Percentiles rank a stretch among this genome's conserved stretches.
Evolutionary conservation across 306 rosid species (phyloP).

Genomic region (Datisca glomerata): DNA sequence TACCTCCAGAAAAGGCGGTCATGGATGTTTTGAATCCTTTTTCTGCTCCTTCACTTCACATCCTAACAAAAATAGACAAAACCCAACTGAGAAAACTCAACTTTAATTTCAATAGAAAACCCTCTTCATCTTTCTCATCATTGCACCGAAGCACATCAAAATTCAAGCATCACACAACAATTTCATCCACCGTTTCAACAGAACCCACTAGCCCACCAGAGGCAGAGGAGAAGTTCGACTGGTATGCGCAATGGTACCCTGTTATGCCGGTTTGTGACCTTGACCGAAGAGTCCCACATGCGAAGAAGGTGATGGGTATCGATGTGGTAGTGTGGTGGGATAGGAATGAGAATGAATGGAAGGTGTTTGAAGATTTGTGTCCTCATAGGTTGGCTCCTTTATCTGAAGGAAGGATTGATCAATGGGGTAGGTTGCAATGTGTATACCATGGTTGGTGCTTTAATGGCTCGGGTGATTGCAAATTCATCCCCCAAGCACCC

Average conservation of each 20-base stretch:
- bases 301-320: conserved; percentile 59
- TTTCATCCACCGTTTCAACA: conserved; percentile 40
- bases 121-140: conserved; percentile 15
- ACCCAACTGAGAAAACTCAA: conserved; percentile 19
- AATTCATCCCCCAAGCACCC: conserved; percentile 84
- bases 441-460: conserved; percentile 98
- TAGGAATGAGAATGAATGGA: conserved; percentile 64
- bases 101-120: conserved; percentile 11
- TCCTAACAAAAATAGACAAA: conserved; percentile 7
- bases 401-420: conserved; percentile 92
- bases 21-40: conserved; percentile 43
- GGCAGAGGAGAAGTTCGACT: conserved; percentile 42
- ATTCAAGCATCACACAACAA: not conserved
- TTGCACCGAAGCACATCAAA: conserved; percentile 3
- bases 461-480: conserved; percentile 75
- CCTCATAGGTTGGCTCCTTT: conserved; percentile 93
- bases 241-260: conserved; percentile 90
- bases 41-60: conserved; percentile 29
- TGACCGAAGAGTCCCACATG: conserved; percentile 73
- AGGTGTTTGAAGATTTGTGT: conserved; percentile 79
- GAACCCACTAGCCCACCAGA: conserved; percentile 24
- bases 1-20: too few species aligned
- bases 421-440: conserved; percentile 87
- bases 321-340: conserved; percentile 99
- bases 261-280: conserved; percentile 79